Conservation (phyloP, 2,329 filamentous ascomycete species). For the Sporothrix dimorphospora region DNA sequence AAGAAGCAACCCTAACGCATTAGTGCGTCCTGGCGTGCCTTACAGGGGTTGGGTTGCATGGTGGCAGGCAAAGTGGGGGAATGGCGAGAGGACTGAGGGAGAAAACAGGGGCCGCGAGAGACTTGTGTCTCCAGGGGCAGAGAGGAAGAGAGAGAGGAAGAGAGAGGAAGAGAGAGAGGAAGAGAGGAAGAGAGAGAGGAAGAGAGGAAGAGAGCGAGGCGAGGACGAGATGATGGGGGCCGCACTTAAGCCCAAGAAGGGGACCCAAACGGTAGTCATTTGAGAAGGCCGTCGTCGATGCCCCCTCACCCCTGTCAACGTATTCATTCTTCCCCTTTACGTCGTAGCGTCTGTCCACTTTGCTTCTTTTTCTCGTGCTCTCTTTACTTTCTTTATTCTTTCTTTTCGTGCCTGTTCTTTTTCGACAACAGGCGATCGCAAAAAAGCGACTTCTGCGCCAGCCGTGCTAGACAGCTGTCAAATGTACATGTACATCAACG, state of each 20-base stretch:
- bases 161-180: neutral
- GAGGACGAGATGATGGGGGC: constrained; percentile 12
- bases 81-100: constrained; percentile 5
- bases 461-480: constrained; percentile 13
- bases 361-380: neutral
- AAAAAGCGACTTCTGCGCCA: constrained; percentile 4
- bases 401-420: neutral
- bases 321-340: constrained; percentile 5
- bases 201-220: neutral
- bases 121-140: constrained; percentile 6
- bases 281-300: constrained; percentile 13
- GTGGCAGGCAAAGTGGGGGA: constrained; percentile 20
- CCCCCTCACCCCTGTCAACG: constrained; percentile 6
- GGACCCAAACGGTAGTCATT: neutral
- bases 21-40: constrained; percentile 27
- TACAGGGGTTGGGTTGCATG: constrained; percentile 26
- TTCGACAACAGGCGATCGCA: constrained; percentile 1
- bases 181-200: neutral
- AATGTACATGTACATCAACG: neutral
- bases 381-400: constrained; percentile 3
- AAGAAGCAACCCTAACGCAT: neutral
- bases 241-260: constrained; percentile 19
- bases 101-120: constrained; percentile 3
- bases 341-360: neutral
- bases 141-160: neutral